Evolutionary conservation across 225 moss, liverwort and hornwort species (phyloP), one percentile per base, ranked within the genome.

Genomic region (Sphagnum contortum): DNA sequence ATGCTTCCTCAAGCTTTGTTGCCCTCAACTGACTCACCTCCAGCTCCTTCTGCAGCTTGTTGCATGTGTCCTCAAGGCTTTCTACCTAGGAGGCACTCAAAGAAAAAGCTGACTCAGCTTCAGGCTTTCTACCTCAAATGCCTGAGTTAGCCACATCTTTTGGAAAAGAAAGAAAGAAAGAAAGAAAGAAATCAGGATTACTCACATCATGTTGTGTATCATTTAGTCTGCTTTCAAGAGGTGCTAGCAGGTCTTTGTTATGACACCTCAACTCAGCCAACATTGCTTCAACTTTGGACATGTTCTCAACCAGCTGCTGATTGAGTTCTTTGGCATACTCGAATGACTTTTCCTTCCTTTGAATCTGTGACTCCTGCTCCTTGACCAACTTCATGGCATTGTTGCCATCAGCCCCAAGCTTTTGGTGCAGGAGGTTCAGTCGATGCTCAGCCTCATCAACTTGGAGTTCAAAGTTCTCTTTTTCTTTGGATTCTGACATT

Each of bases 201-300:
- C 59, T 59, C 72, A 83, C 83, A 71, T 79, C 74, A 44, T 58
- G 60, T 72, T 60, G 74, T 10, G 75, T 71, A 49, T 76, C 73
- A 53, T 76, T 70, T 5, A 85, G 63, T 52, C 81, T 78, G 10
- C 64, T 63, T 67, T 85, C 85, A 46, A 81, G 66, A 70, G 63
- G 68, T 10, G 75, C 71, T 9, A 76, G 65, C 54, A 85, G 75
- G 50, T 57, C 62, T 61, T 73, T 76, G 66, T 78, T 75, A 6
- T 73, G 73, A 3, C 57, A 70, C 14, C 64, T 75, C 44, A 85
- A 70, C 73, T 81, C 81, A 66, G 57, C 66, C 29, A 85, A 59
- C 54, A 66, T 71, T 57, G 66, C 57, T 62, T 76, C 71, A 29
- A 75, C 72, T 58, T 69, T 68, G 57, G 73, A 69, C 66, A 85